These are phyloP conservation scores for Termitomyces sp. DNA, from an alignment of 768 basidiomycete species.

Conservation along the genomic window DNA sequence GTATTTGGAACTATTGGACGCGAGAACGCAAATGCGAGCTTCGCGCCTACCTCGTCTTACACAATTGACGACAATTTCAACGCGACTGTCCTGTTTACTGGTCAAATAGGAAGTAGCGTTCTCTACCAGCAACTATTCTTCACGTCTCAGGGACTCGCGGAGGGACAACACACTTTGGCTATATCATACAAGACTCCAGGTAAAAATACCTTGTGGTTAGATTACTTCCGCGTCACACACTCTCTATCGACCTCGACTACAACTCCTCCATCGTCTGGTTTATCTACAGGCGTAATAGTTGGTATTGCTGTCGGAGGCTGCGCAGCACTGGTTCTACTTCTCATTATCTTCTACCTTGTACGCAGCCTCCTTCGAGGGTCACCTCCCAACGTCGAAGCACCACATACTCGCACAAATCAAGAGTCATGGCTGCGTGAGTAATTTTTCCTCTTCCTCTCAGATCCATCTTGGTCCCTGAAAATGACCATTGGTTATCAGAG, in stretches of 20 bases:
- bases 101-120: not conserved
- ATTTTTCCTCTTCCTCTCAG: not conserved
- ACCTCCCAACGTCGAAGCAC: not conserved
- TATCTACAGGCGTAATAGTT: conserved; percentile 7
- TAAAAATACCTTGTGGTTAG: conserved; percentile 10
- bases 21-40: conserved; percentile 7
- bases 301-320: conserved; percentile 8
- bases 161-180: conserved; percentile 4
- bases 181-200: conserved; percentile 1
- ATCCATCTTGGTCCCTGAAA: not conserved
- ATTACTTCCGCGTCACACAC: conserved; percentile 1
- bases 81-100: not conserved
- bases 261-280: not conserved
- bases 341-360: conserved; percentile 5
- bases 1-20: conserved; percentile 16
- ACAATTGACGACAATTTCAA: conserved; percentile 2
- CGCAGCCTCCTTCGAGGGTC: not conserved
- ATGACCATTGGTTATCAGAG: not conserved
- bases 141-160: not conserved
- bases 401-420: not conserved
- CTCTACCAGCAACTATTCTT: conserved; percentile 9
- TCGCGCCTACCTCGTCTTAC: conserved; percentile 10
- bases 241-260: not conserved
- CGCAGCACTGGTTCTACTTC: conserved; percentile 4
- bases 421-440: conserved; percentile 2